Evolutionary conservation across 1,284 basidiomycete species (phyloP), one percentile per base, ranked within the genome.

Genomic region (Fomes fomentarius): DNA sequence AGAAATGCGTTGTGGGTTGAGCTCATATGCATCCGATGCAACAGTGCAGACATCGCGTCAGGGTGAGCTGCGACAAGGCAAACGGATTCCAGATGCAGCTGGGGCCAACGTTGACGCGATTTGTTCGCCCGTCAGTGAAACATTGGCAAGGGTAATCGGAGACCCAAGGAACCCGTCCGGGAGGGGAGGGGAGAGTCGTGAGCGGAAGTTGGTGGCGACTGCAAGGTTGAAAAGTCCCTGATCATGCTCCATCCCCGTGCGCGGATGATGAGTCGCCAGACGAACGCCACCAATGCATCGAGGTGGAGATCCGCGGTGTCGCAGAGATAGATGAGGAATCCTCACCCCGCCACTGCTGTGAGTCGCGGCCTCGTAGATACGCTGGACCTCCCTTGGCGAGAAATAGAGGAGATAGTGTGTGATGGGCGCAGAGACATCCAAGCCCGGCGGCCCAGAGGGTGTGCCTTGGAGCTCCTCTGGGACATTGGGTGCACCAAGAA

Each of bases 271-370:
- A 70, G 58, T 3, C 62, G 54, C 76, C 76, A 79, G n/a, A 79
- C 47, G 61, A 76, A 74, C 1, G 74, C 73, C 8, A 74, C 69
- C 22, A 80, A 66, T 1, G 76, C 71, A 61, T 79, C 77, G 15
- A 77, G 68, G 46, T 70, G 54, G 72, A 76, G 57, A 71, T 57
- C 22, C 51, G 56, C 11, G 33, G 10, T 2, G 55, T n/a, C n/a
- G n/a, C n/a, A n/a, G n/a, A n/a, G n/a, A n/a, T n/a, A n/a, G n/a
- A n/a, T n/a, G n/a, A n/a, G n/a, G n/a, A n/a, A n/a, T n/a, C n/a
- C n/a, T n/a, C 46, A 7, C 49, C 49, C 19, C 24, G 19, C 24
- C 21, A 30, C 15, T 40, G 37, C n/a, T 31, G 24, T 11, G 43
- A 8, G 56, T 30, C 28, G 64, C 60, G 1, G 59, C 67, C 25